Percentiles rank a stretch among this genome's conserved stretches.
Evolutionary conservation across 2,329 filamentous ascomycete genomes (phyloP).

Genomic region (Arthroderma sp.): DNA sequence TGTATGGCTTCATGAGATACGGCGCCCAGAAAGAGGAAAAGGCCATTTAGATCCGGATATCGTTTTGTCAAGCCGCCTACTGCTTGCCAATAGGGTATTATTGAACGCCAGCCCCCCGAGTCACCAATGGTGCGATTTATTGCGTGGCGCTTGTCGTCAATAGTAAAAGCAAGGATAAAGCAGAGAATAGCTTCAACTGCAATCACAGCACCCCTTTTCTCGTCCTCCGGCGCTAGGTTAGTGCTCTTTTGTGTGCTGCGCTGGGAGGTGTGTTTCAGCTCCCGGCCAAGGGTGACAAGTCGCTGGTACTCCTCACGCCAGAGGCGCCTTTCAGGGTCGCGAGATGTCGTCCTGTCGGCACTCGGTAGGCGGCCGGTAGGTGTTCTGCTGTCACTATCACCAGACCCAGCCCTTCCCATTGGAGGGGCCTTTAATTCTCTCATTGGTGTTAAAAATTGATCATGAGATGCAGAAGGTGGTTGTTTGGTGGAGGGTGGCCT

Average conservation of each 20-base stretch:
- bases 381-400: slow-evolving; percentile 28
- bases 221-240: slow-evolving; percentile 13
- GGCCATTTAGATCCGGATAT: slow-evolving; percentile 30
- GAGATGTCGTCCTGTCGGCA: slow-evolving; percentile 15
- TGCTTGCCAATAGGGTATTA: slow-evolving; percentile 35
- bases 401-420: slow-evolving; percentile 29
- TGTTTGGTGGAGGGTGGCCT: slow-evolving; percentile 20
- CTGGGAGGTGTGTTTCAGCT: slow-evolving; percentile 34
- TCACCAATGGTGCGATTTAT: slow-evolving; percentile 25
- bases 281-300: slow-evolving; percentile 30
- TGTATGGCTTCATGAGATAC: slow-evolving; percentile 35
- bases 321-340: slow-evolving; percentile 25
- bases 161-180: slow-evolving; percentile 35
- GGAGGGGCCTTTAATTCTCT: slow-evolving; percentile 27
- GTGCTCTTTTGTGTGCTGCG: slow-evolving; percentile 20
- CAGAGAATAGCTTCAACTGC: slow-evolving; percentile 35
- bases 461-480: slow-evolving; percentile 16
- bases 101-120: slow-evolving; percentile 33
- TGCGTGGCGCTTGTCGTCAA: slow-evolving; percentile 28
- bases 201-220: slow-evolving; percentile 27
- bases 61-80: slow-evolving; percentile 26
- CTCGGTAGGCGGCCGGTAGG: slow-evolving; percentile 20
- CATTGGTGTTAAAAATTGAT: slow-evolving; percentile 28
- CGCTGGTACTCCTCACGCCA: slow-evolving; percentile 33
- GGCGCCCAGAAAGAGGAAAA: slow-evolving; percentile 35